phyloP scores from a whole-genome alignment of 2,329 filamentous ascomycete genomes.

The Colletotrichum simmondsii region DNA sequence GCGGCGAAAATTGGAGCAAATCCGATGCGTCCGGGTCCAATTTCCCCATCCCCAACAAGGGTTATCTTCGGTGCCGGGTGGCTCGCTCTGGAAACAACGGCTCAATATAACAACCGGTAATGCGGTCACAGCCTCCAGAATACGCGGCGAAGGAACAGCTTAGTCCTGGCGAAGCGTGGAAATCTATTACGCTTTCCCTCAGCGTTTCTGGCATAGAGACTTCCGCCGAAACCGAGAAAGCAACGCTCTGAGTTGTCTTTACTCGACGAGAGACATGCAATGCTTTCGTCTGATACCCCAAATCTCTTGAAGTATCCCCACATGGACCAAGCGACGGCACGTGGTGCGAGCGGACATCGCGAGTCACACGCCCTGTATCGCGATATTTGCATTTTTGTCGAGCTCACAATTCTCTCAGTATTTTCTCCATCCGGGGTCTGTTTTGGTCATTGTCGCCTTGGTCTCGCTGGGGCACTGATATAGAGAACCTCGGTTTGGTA shows the following conservation, averaged over 20 bases:
- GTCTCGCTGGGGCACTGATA: background rate
- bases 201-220: background rate
- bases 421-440: background rate
- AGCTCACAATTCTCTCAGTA: background rate
- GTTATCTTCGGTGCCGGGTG: background rate
- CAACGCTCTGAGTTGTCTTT: background rate
- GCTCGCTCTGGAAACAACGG: background rate
- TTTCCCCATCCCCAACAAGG: conserved; percentile 10
- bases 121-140: background rate
- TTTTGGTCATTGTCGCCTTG: background rate
- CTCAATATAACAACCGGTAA: background rate
- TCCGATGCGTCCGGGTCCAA: conserved; percentile 4
- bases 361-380: conserved; percentile 18
- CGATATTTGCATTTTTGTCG: background rate
- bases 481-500: background rate
- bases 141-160: background rate
- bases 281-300: background rate
- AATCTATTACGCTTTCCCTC: background rate
- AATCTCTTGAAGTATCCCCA: background rate
- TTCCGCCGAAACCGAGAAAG: background rate
- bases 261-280: background rate
- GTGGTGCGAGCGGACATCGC: background rate
- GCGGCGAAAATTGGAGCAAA: conserved; percentile 2
- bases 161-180: background rate
- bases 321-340: background rate